Percentiles rank a stretch among this genome's conserved stretches.
These are phyloP conservation scores for Blakeslea trispora DNA, from an alignment of 371 early-diverging fungal species.

Conservation along the genomic window DNA sequence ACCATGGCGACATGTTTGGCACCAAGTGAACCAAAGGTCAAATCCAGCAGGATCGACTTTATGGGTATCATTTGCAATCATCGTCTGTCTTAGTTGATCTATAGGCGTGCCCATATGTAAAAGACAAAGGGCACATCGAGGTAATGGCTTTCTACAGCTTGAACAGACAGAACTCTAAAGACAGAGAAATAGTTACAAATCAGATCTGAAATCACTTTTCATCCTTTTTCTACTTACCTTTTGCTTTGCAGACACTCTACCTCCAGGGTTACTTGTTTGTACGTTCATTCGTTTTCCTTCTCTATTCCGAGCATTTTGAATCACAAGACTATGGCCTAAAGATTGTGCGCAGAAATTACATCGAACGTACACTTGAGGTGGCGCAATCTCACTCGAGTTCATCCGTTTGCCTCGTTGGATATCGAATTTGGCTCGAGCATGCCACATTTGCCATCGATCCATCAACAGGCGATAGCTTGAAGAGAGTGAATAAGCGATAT, in stretches of 20 bases:
- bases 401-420: slow-evolving; percentile 75
- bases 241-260: slow-evolving; percentile 45
- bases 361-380: slow-evolving; percentile 85
- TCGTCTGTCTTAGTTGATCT: slow-evolving; percentile 49
- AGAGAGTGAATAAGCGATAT: neutral
- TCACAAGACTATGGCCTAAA: slow-evolving; percentile 65
- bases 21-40: slow-evolving; percentile 97
- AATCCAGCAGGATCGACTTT: slow-evolving; percentile 63
- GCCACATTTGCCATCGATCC: slow-evolving; percentile 89
- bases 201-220: too few relatives aligned
- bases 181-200: neutral
- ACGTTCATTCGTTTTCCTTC: slow-evolving; percentile 62
- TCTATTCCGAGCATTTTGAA: slow-evolving; percentile 56
- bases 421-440: slow-evolving; percentile 84
- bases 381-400: slow-evolving; percentile 60
- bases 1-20: slow-evolving; percentile 95
- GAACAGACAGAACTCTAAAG: slow-evolving; percentile 75
- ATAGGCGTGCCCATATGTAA: slow-evolving; percentile 84
- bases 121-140: slow-evolving; percentile 91
- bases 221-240: slow-evolving; percentile 39
- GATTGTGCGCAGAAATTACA: slow-evolving; percentile 89
- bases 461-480: slow-evolving; percentile 81
- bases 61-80: slow-evolving; percentile 48
- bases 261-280: slow-evolving; percentile 45
- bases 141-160: slow-evolving; percentile 84